A percentile compares a stretch with the other conserved stretches of the same genome.
phyloP scores from a whole-genome alignment of 2,329 filamentous ascomycete genomes.

The Xylaria polymorpha region DNA sequence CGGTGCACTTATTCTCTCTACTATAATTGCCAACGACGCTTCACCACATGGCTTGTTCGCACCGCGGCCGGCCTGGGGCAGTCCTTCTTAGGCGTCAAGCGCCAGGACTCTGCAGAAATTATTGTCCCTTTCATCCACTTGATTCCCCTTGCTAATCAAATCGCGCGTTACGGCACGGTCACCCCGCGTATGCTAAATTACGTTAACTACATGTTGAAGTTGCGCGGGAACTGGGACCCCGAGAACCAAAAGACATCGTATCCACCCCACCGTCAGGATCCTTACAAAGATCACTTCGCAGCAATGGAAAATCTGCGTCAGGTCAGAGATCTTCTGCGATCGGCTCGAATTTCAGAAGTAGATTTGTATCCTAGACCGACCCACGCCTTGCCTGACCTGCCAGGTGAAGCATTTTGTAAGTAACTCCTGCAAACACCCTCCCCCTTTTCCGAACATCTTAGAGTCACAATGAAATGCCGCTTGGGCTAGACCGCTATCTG shows the following conservation, averaged over 20 bases:
- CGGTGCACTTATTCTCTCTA: conserved; percentile 17
- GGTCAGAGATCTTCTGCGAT: not conserved
- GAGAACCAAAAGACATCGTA: not conserved
- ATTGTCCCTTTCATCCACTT: conserved; percentile 1
- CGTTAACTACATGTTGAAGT: conserved; percentile 15
- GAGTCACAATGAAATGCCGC: not conserved
- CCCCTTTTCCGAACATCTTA: not conserved
- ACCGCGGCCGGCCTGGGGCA: not conserved
- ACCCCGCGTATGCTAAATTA: not conserved
- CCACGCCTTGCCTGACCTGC: conserved; percentile 6
- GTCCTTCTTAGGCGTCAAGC: no score
- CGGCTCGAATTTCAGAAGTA: not conserved
- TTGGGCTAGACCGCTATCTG: no score
- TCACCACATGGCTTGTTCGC: conserved; percentile 30
- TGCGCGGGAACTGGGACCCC: conserved; percentile 15
- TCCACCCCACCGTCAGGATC: no score
- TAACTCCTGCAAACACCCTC: not conserved
- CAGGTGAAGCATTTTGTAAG: conserved; percentile 31
- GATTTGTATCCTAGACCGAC: not conserved
- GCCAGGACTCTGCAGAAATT: not conserved
- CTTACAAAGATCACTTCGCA: not conserved
- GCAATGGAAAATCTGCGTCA: conserved; percentile 1
- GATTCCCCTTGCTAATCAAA: not conserved
- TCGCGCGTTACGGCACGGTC: not conserved
- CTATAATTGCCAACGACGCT: not conserved